phyloP scores from a whole-genome alignment of 2,329 filamentous ascomycete genomes.

The Neonectria neomacrospora region DNA sequence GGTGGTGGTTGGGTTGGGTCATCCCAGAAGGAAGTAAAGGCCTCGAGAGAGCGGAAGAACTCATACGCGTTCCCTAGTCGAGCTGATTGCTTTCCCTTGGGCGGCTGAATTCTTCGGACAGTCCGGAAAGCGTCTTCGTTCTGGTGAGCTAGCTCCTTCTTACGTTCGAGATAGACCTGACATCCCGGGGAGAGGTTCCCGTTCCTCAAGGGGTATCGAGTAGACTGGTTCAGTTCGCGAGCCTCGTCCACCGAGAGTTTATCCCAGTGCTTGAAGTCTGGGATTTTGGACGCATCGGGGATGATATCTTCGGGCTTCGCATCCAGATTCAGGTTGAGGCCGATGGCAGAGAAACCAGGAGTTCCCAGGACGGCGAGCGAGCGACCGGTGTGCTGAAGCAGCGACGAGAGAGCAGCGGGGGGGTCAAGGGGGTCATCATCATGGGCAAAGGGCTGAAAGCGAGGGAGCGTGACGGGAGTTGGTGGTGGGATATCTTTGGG shows the following conservation, averaged over 20 bases:
- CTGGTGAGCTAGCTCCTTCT: constrained; percentile 64
- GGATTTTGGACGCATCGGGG: constrained; percentile 64
- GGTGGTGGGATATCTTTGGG: constrained; percentile 66
- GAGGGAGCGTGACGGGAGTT: constrained; percentile 65
- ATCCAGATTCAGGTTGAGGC: constrained; percentile 65
- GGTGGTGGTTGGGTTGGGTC: constrained; percentile 61
- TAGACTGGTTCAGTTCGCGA: constrained; percentile 59
- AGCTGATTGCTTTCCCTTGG: constrained; percentile 63
- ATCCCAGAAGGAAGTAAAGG: constrained; percentile 69
- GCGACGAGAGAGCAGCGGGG: constrained; percentile 56
- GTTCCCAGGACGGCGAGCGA: constrained; percentile 53
- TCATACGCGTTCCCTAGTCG: constrained; percentile 73
- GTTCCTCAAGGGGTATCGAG: constrained; percentile 61
- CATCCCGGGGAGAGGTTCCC: constrained; percentile 67
- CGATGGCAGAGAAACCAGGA: constrained; percentile 66
- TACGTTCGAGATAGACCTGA: constrained; percentile 67
- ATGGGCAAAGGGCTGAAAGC: constrained; percentile 53
- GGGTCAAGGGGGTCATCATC: constrained; percentile 45
- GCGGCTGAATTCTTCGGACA: constrained; percentile 66
- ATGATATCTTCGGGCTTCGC: constrained; percentile 61
- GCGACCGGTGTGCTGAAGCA: constrained; percentile 66
- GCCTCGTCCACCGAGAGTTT: constrained; percentile 61
- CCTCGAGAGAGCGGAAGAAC: constrained; percentile 72
- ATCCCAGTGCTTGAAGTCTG: constrained; percentile 65
- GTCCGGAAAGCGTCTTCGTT: constrained; percentile 71